Conservation (phyloP, 257 asterid genomes). For the Nicotiana sylvestris region DNA sequence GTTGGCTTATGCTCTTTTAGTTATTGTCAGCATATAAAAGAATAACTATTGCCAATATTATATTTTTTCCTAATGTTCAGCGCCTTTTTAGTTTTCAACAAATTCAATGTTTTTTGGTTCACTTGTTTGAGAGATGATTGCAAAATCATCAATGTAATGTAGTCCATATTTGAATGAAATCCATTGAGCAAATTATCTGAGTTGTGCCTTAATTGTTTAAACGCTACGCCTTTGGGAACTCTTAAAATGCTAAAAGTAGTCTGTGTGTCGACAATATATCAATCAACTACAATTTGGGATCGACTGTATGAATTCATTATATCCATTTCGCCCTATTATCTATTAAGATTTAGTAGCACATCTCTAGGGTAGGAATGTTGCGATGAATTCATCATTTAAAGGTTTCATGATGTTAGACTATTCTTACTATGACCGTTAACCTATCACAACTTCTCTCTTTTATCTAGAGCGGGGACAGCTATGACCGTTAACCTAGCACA, state of each 20-base stretch:
- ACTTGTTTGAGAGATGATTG: background rate
- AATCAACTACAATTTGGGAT: background rate
- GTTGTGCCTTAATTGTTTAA: background rate
- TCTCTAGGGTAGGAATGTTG: background rate
- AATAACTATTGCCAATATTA: conserved; percentile 3
- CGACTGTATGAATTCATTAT: background rate
- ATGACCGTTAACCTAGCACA: too few species aligned
- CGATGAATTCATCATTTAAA: background rate
- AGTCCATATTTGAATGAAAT: background rate
- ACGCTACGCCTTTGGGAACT: background rate
- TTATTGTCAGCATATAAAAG: conserved; percentile 25
- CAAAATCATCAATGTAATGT: background rate
- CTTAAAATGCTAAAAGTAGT: background rate
- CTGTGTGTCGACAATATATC: too few species aligned
- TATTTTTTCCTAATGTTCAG: background rate
- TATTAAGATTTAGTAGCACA: background rate
- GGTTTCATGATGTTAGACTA: background rate
- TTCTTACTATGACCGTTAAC: background rate
- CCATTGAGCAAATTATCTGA: background rate
- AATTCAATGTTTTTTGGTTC: background rate
- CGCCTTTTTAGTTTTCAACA: background rate
- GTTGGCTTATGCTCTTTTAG: conserved; percentile 20
- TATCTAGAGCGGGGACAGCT: too few species aligned
- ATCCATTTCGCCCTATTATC: background rate
- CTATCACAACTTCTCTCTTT: too few species aligned